Evolutionary conservation across 805 yeast species (phyloP).

Genomic region (Teunomyces panamensis): DNA sequence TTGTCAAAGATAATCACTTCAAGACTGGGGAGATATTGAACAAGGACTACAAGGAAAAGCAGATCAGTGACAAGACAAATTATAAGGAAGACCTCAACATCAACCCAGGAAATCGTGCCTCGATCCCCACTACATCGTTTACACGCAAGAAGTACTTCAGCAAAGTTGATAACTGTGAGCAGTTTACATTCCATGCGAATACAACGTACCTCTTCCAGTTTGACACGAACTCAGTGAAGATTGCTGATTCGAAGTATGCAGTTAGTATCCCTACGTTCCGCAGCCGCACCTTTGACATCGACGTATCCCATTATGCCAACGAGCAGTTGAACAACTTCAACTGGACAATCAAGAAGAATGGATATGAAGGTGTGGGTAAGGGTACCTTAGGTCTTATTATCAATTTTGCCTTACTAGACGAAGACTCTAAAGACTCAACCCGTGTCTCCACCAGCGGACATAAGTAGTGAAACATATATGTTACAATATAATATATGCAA

Average conservation of each 20-base stretch:
- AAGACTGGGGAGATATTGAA: neutral
- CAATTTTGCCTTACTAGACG: slow-evolving; percentile 38
- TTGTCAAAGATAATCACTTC: slow-evolving; percentile 13
- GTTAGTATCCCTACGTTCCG: slow-evolving; percentile 49
- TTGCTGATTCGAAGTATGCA: slow-evolving; percentile 49
- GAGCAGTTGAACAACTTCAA: slow-evolving; percentile 45
- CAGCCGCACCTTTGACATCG: slow-evolving; percentile 43
- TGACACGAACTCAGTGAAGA: slow-evolving; percentile 50
- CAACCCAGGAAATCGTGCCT: slow-evolving; percentile 16
- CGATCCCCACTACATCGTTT: slow-evolving; percentile 30
- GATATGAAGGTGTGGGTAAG: slow-evolving; percentile 27
- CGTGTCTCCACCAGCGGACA: neutral
- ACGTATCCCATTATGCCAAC: slow-evolving; percentile 41
- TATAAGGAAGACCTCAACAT: slow-evolving; percentile 25
- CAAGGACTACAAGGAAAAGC: slow-evolving; percentile 6
- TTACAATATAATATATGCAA: neutral
- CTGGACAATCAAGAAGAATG: slow-evolving; percentile 42
- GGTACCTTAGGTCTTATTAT: slow-evolving; percentile 35
- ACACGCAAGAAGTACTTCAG: slow-evolving; percentile 47
- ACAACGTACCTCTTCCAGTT: slow-evolving; percentile 48
- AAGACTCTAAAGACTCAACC: slow-evolving; percentile 11
- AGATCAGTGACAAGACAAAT: slow-evolving; percentile 6
- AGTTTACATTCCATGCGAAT: slow-evolving; percentile 39
- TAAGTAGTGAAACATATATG: neutral
- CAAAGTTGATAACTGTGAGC: slow-evolving; percentile 31